These are phyloP conservation scores for Kazachstania martiniae DNA, from an alignment of 805 yeast genomes.

Conservation along the genomic window DNA sequence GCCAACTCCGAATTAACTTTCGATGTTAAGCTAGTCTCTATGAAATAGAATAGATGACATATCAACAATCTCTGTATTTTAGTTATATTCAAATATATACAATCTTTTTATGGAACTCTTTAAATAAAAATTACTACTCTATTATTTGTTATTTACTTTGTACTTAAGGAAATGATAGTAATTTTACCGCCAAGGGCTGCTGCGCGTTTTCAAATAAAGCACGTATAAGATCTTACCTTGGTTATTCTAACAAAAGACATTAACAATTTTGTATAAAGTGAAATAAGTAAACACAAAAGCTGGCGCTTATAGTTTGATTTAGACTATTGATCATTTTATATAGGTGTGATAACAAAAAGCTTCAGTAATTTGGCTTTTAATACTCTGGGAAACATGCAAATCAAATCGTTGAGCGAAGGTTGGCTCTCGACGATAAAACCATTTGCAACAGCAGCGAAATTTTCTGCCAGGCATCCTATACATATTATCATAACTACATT, in stretches of 20 bases:
- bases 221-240: no score
- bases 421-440: constrained; percentile 6
- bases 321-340: no score
- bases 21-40: constrained; percentile 85
- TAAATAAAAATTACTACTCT: no score
- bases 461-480: constrained; percentile 74
- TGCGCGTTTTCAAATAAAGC: no score
- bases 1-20: constrained; percentile 94
- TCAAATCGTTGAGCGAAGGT: background rate
- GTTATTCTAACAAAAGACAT: no score
- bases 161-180: no score
- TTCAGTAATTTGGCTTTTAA: constrained; percentile 10
- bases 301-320: no score
- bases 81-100: constrained; percentile 43
- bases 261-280: no score
- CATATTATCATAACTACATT: constrained; percentile 69
- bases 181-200: no score
- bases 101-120: background rate
- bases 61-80: background rate
- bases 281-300: no score
- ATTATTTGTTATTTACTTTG: no score
- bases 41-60: constrained; percentile 56
- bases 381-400: background rate
- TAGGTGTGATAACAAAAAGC: no score
- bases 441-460: constrained; percentile 39